Evolutionary conservation across 2,329 filamentous ascomycete genomes (phyloP), one percentile per base, ranked within the genome.

Genomic region (Colletotrichum sp.): DNA sequence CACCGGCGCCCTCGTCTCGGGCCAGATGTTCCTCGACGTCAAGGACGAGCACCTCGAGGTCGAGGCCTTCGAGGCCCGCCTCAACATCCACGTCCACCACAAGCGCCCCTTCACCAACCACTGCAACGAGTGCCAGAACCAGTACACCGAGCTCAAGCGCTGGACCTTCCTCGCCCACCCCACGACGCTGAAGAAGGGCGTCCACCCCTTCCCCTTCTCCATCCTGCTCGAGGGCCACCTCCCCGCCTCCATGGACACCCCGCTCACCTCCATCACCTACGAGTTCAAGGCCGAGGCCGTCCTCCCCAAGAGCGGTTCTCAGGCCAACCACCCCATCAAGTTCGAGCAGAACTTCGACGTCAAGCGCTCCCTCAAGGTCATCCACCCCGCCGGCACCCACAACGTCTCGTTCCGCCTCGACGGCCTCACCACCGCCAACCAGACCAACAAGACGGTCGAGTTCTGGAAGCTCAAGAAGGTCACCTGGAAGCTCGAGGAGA

Each of bases 401-500:
- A 94, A 89, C 13, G 90, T 98, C 66, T 90, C 92, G 61, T 93
- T 98, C 86, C 93, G 93, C 68, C 91, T 99, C 78, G 95, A 96
- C 77, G 96, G 96, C n/a, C 92, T 98, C 70, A 92, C 96, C 56
- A 94, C 92, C 78, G 86, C 87, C 78, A 95, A 95, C 83, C 85
- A 89, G 48, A 91, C 92, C 56, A 91, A 90, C 75, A 93, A 94
- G 82, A 96, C 93, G 8, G 91, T 97, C 76, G 91, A 92, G 82
- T 90, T 92, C 81, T 98, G 96, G 96, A 94, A 94, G 80, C 89
- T 99, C 34, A 95, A 96, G 84, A 97, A 97, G 85, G 90, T 98
- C 78, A 95, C 94, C 77, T 99, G 96, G 96, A 93, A 94, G 78
- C 93, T 99, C 69, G 96, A 98, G 82, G 96, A 99, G 88, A 94